phyloP scores from a whole-genome alignment of 2,329 filamentous ascomycete species.

The Venturiaceae sp. region DNA sequence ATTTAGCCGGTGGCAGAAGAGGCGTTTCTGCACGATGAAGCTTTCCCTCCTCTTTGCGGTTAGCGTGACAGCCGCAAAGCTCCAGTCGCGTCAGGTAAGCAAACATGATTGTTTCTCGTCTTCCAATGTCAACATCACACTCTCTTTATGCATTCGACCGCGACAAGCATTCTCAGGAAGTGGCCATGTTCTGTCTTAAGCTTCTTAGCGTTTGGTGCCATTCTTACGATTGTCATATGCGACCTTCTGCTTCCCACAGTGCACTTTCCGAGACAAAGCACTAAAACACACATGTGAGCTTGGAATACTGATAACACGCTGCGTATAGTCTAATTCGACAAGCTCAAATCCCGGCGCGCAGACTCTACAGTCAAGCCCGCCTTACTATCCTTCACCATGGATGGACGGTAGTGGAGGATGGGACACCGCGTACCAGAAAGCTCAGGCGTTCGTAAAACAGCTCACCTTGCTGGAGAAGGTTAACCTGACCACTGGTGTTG shows the following conservation, averaged over 20 bases:
- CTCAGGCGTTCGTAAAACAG: conserved; percentile 69
- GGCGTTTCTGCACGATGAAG: background rate
- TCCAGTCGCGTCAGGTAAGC: background rate
- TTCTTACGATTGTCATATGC: background rate
- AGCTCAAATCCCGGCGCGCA: background rate
- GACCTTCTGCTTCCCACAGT: background rate
- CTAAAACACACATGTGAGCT: background rate
- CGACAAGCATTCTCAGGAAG: background rate
- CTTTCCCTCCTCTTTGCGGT: background rate
- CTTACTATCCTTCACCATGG: conserved; percentile 83
- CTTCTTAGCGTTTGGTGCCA: background rate
- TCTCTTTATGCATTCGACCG: background rate
- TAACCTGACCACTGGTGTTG: conserved; percentile 85
- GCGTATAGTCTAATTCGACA: background rate
- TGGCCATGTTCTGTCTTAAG: background rate
- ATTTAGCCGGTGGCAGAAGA: background rate
- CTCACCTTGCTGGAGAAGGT: conserved; percentile 84
- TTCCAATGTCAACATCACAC: background rate
- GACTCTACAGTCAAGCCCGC: conserved; percentile 30
- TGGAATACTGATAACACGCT: background rate
- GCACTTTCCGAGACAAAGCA: background rate
- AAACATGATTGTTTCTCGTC: background rate
- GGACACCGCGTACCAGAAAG: conserved; percentile 66
- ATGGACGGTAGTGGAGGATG: conserved; percentile 65
- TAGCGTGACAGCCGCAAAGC: background rate